phyloP scores from a whole-genome alignment of 352 stramenopile species.

The Thraustochytrium striatum region DNA sequence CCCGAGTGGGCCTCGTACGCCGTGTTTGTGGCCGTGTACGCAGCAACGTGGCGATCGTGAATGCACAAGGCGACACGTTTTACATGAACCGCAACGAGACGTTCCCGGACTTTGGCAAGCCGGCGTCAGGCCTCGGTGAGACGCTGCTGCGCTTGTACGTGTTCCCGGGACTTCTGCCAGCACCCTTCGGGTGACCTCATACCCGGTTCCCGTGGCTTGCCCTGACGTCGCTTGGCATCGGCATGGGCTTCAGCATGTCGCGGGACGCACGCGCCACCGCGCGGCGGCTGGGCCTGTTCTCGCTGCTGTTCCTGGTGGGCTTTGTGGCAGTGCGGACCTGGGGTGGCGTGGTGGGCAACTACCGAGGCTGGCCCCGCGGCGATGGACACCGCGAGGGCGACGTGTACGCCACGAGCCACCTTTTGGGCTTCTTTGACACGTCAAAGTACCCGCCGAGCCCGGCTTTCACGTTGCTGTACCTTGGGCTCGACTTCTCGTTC shows the following conservation, averaged over 20 bases:
- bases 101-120: background rate
- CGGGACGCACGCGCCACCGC: background rate
- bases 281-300: background rate
- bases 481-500: background rate
- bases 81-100: background rate
- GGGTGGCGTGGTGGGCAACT: background rate
- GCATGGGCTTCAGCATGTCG: background rate
- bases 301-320: background rate
- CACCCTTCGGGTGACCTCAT: background rate
- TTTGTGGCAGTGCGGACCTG: slow-evolving; percentile 3
- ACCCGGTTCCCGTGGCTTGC: slow-evolving; percentile 31
- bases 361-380: slow-evolving; percentile 4
- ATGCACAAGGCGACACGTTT: slow-evolving; percentile 8
- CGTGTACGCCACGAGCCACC: background rate
- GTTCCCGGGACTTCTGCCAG: background rate
- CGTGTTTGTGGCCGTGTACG: background rate
- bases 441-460: background rate
- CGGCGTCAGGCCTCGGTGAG: background rate
- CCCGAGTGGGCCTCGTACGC: background rate
- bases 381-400: background rate
- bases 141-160: slow-evolving; percentile 10
- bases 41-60: background rate
- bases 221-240: slow-evolving; percentile 7
- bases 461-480: background rate
- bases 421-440: background rate